A percentile compares a stretch with the other conserved stretches of the same genome.
Conservation (phyloP, 495 filamentous ascomycete genomes). For the Poronia punctata region DNA sequence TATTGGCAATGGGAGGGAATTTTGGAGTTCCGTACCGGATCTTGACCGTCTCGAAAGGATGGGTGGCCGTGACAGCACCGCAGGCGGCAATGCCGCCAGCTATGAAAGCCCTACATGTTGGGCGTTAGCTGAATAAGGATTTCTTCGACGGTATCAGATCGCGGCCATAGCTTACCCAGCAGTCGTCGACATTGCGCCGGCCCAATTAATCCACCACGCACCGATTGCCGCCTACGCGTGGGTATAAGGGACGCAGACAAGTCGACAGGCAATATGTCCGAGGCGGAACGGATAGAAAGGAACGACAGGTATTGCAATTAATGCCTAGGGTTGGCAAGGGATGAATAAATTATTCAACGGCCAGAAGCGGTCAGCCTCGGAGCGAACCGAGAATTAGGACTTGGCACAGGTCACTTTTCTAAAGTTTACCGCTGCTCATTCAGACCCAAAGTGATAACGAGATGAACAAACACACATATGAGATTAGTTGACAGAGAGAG, state of each 20-base stretch:
- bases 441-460: no score
- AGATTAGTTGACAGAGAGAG: no score
- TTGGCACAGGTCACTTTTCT: conserved; percentile 3
- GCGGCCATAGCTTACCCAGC: conserved; percentile 27
- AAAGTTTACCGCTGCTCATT: no score
- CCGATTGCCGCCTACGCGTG: conserved; percentile 1
- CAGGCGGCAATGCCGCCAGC: conserved; percentile 94
- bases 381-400: neutral
- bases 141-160: neutral
- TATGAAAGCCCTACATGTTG: conserved; percentile 58
- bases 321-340: no score
- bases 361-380: conserved; percentile 7
- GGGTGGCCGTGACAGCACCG: conserved; percentile 94
- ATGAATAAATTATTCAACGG: neutral
- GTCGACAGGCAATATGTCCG: neutral
- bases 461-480: no score
- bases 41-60: conserved; percentile 98
- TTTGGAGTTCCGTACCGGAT: conserved; percentile 63
- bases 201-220: conserved; percentile 10
- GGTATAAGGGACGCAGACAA: neutral
- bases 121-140: conserved; percentile 11
- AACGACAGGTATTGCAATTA: no score
- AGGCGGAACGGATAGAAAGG: neutral
- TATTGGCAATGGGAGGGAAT: conserved; percentile 1
- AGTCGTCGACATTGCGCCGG: conserved; percentile 40